phyloP scores from a whole-genome alignment of 192 early-diverging fungal species.

The Rhizophagus clarus region DNA sequence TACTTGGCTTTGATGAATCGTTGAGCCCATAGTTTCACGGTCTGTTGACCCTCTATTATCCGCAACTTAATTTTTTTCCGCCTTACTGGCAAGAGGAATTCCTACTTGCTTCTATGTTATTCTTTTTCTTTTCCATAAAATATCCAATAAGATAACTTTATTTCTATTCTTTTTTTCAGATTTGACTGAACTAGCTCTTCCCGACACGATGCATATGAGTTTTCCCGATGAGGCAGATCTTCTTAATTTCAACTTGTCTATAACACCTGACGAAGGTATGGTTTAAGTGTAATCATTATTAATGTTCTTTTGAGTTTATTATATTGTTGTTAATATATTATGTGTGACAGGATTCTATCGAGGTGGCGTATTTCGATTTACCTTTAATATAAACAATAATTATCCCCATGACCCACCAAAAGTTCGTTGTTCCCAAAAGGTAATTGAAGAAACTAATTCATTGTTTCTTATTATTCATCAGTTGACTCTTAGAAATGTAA shows the following conservation, averaged over 20 bases:
- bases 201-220: constrained; percentile 70
- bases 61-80: not conserved
- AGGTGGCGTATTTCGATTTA: constrained; percentile 81
- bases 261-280: constrained; percentile 85
- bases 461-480: not conserved
- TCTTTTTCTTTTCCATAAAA: not conserved
- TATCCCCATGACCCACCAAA: constrained; percentile 97
- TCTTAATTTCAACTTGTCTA: constrained; percentile 80
- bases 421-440: constrained; percentile 87
- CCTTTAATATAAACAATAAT: constrained; percentile 78
- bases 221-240: constrained; percentile 81
- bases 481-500: not conserved
- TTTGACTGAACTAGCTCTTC: constrained; percentile 79
- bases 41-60: constrained; percentile 13
- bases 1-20: constrained; percentile 19
- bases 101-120: not conserved
- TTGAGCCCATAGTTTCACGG: constrained; percentile 5
- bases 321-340: not conserved
- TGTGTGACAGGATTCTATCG: constrained; percentile 73
- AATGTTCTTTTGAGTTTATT: not conserved
- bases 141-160: not conserved
- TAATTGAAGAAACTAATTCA: constrained; percentile 34
- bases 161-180: constrained; percentile 52
- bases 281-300: not conserved
- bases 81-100: constrained; percentile 10